Evolutionary conservation across 139 green algal genomes (phyloP), one percentile per base, ranked within the genome.

Genomic region (Chlorella ohadii): DNA sequence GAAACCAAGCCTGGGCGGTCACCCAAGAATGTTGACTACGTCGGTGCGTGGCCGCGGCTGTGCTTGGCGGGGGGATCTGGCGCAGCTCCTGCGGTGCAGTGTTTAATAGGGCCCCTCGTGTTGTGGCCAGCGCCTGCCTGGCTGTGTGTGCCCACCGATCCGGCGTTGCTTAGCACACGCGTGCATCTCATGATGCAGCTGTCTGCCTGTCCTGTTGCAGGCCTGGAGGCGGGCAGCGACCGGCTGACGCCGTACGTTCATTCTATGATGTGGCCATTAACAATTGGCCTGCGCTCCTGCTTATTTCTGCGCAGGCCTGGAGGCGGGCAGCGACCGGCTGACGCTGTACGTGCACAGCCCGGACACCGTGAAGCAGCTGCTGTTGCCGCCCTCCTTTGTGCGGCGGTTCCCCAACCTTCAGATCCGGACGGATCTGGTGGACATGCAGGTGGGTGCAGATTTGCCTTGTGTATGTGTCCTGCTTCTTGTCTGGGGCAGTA

Each of bases 1-100:
- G 92, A 95, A 41, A 97, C 93, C 47, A 96, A 97, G 82, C 91
- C 92, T 17, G 94, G 94, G n/a, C 94, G 95, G 72, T 76, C 92
- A 44, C 93, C 93, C 23, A 92, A 89, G 76, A 92, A 93, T 36
- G 94, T 96, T 13, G 94, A 97, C 88, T 98, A 96, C 71, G 80
- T 96, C 19, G 94, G 92, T 65, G 67, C 9, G 70, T 55, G 75
- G 47, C 15, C 17, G 36, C 15, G 67, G 12, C 16, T 73, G 17
- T 15, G 22, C n/a, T n/a, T n/a, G n/a, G n/a, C n/a, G n/a, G n/a
- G n/a, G n/a, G n/a, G n/a, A n/a, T n/a, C n/a, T n/a, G n/a, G n/a
- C n/a, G n/a, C n/a, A n/a, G n/a, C n/a, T n/a, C n/a, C n/a, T n/a
- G n/a, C n/a, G n/a, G n/a, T n/a, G n/a, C n/a, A n/a, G n/a, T n/a